phyloP scores from a whole-genome alignment of 495 filamentous ascomycete species.

The Annulohypoxylon moriforme region DNA sequence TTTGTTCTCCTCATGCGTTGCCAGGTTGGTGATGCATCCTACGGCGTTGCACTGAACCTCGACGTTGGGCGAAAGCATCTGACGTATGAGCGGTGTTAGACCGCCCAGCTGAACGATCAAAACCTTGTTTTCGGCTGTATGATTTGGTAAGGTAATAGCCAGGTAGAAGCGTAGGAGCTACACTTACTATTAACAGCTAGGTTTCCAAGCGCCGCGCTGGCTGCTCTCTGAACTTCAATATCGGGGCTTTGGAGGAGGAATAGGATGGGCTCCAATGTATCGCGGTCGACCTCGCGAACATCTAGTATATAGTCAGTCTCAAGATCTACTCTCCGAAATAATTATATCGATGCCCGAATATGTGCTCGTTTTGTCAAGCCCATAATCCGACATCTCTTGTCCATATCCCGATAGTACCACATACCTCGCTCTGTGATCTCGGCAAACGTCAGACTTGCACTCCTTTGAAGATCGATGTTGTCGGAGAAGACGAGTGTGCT shows the following conservation, averaged over 20 bases:
- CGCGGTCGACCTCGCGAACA: constrained; percentile 93
- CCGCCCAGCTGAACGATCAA: constrained; percentile 93
- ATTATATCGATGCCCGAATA: not conserved
- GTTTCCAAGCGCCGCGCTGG: constrained; percentile 95
- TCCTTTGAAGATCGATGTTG: constrained; percentile 97
- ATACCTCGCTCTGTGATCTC: constrained; percentile 98
- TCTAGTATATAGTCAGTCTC: constrained; percentile 64
- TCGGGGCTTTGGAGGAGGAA: constrained; percentile 94
- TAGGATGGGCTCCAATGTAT: constrained; percentile 94
- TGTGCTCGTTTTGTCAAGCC: not conserved
- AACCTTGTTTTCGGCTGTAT: constrained; percentile 96
- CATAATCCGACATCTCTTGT: not conserved
- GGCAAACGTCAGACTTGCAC: constrained; percentile 97
- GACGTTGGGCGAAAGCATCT: constrained; percentile 99
- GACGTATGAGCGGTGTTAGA: constrained; percentile 89
- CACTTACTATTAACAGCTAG: constrained; percentile 93
- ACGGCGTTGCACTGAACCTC: constrained; percentile 99
- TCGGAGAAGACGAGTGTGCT: constrained; percentile 98
- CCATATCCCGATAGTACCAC: constrained; percentile 40
- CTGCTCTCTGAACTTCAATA: constrained; percentile 96
- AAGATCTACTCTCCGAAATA: constrained; percentile 18
- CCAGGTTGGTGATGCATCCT: constrained; percentile 97
- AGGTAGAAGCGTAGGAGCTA: not conserved
- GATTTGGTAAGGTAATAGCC: constrained; percentile 11
- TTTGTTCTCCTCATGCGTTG: constrained; percentile 99